These are phyloP conservation scores for Rhododendron henanense DNA, from an alignment of 148 eudicot genomes.

Conservation along the genomic window DNA sequence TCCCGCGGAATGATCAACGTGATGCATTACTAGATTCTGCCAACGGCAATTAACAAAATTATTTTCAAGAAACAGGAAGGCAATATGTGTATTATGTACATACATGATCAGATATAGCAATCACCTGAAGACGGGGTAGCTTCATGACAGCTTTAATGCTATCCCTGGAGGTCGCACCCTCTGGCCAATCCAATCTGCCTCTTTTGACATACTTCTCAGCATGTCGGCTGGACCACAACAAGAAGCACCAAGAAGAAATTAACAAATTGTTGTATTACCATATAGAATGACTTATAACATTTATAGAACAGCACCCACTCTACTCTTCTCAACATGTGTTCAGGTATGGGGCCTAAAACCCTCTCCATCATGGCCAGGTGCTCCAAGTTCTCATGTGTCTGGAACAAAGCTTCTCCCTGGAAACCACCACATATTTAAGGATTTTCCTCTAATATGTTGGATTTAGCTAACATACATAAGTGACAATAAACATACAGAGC, in stretches of 20 bases:
- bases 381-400: constrained; percentile 67
- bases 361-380: constrained; percentile 83
- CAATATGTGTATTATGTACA: background rate
- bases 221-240: constrained; percentile 38
- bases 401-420: constrained; percentile 76
- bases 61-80: constrained; percentile 6
- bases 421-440: background rate
- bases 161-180: constrained; percentile 56
- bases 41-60: background rate
- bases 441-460: background rate
- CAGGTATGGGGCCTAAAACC: constrained; percentile 53
- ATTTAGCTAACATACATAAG: background rate
- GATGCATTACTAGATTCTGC: constrained; percentile 57
- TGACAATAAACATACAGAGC: constrained; percentile 32
- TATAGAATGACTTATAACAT: background rate
- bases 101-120: background rate
- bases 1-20: constrained; percentile 59
- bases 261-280: background rate
- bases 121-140: constrained; percentile 63
- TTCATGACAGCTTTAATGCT: constrained; percentile 57
- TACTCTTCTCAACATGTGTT: constrained; percentile 51
- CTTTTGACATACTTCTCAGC: constrained; percentile 59
- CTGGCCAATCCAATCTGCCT: constrained; percentile 65
- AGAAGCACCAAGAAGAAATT: background rate
- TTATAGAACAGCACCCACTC: constrained; percentile 34